Evolutionary conservation across 306 rosid genomes (phyloP).

Genomic region (Cucumis melo): DNA sequence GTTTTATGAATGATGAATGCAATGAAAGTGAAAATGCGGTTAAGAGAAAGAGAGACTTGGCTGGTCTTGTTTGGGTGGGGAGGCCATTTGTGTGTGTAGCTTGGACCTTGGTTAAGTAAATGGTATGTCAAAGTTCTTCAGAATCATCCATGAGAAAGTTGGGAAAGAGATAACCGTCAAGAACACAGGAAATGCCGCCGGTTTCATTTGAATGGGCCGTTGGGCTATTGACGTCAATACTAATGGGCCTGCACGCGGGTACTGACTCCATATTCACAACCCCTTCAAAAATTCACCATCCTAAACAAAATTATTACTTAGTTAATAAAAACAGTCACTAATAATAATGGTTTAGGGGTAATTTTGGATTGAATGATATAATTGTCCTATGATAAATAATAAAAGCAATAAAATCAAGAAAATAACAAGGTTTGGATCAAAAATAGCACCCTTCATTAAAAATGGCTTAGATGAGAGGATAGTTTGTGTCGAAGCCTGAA

Average conservation of each 20-base stretch:
- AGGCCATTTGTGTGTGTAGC: conserved; percentile 26
- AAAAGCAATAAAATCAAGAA: too few species aligned
- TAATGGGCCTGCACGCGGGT: background rate
- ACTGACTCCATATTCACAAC: too few species aligned
- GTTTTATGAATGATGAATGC: background rate
- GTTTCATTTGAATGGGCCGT: background rate
- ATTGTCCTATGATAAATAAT: too few species aligned
- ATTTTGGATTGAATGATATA: too few species aligned
- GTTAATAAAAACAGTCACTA: too few species aligned
- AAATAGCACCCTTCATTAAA: too few species aligned
- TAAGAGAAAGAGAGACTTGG: conserved; percentile 14
- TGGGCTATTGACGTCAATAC: background rate
- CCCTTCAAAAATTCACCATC: too few species aligned
- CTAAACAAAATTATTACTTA: too few species aligned
- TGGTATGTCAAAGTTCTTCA: background rate
- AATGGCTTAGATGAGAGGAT: too few species aligned
- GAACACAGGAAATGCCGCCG: background rate
- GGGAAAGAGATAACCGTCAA: background rate
- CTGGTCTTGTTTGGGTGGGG: conserved; percentile 24
- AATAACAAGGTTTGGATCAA: too few species aligned
- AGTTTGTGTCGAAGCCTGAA: too few species aligned
- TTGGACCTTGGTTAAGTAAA: background rate
- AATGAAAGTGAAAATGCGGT: background rate
- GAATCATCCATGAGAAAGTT: background rate
- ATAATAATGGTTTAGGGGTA: too few species aligned